A percentile compares a stretch with the other conserved stretches of the same genome.
These are phyloP conservation scores for Ramaria rubella DNA, from an alignment of 768 basidiomycete species.

Conservation along the genomic window DNA sequence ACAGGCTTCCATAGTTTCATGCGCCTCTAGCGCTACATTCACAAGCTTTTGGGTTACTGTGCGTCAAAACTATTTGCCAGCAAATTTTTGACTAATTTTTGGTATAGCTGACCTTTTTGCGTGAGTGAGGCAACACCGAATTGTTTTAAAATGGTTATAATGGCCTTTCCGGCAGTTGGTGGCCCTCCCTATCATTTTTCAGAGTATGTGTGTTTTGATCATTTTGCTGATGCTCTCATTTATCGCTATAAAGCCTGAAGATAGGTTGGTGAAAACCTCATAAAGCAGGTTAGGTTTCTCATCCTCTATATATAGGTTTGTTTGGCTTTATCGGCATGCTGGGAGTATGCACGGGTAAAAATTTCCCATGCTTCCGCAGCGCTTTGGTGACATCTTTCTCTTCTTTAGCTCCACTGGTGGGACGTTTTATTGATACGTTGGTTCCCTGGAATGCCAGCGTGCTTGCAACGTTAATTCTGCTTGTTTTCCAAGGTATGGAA, in stretches of 20 bases:
- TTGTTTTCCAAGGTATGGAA: slow-evolving; percentile 39
- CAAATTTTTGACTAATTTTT: slow-evolving; percentile 1
- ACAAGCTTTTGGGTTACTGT: slow-evolving; percentile 50
- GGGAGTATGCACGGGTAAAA: slow-evolving; percentile 28
- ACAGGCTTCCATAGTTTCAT: slow-evolving; percentile 56
- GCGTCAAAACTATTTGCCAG: slow-evolving; percentile 12
- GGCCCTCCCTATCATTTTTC: slow-evolving; percentile 71
- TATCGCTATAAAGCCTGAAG: slow-evolving; percentile 3
- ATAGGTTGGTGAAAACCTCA: neutral
- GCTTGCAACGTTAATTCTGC: slow-evolving; percentile 39
- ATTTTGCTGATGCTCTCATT: neutral
- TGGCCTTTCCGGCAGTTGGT: slow-evolving; percentile 64
- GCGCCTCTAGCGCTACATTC: slow-evolving; percentile 54
- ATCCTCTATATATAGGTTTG: slow-evolving; percentile 41
- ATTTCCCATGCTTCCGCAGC: slow-evolving; percentile 16
- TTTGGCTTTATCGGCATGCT: slow-evolving; percentile 67
- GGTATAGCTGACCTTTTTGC: slow-evolving; percentile 38
- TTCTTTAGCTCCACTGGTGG: slow-evolving; percentile 54
- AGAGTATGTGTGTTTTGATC: slow-evolving; percentile 38
- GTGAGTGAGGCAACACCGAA: slow-evolving; percentile 4
- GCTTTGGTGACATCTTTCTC: slow-evolving; percentile 34
- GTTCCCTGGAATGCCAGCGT: slow-evolving; percentile 76
- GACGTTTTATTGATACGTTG: slow-evolving; percentile 60
- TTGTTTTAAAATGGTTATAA: slow-evolving; percentile 29
- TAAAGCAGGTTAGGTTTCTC: neutral